Percentiles rank a stretch among this genome's conserved stretches.
phyloP scores from a whole-genome alignment of 1,284 basidiomycete genomes.

The Marasmius sp. region DNA sequence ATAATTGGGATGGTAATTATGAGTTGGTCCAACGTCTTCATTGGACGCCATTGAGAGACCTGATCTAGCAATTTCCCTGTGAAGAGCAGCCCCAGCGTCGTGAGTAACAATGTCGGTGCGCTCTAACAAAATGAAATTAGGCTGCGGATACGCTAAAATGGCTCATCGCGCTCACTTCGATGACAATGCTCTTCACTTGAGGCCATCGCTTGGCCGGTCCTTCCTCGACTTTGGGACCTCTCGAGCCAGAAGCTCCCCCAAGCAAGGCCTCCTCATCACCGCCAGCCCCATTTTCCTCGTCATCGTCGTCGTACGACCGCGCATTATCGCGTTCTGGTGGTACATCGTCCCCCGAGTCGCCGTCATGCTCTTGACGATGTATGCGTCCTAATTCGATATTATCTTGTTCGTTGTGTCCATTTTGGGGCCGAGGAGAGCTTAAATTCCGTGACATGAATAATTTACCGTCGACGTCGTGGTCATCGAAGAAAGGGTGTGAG shows the following conservation, averaged over 20 bases:
- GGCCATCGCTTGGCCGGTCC: constrained; percentile 36
- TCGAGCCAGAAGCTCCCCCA: neutral
- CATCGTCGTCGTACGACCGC: neutral
- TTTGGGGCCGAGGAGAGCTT: neutral
- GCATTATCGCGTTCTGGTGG: neutral
- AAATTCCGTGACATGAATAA: neutral
- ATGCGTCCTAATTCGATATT: neutral
- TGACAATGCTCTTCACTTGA: constrained; percentile 57
- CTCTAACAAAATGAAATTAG: constrained; percentile 42
- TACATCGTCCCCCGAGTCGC: neutral
- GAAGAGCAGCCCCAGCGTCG: constrained; percentile 75
- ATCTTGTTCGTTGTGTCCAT: neutral
- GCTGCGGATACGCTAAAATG: neutral
- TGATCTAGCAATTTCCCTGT: constrained; percentile 88
- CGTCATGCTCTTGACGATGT: neutral
- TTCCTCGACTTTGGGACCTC: neutral
- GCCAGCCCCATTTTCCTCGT: neutral
- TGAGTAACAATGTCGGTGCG: constrained; percentile 70
- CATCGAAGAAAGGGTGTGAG: neutral
- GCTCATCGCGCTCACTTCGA: constrained; percentile 50
- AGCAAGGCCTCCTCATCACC: constrained; percentile 15
- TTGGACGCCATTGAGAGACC: constrained; percentile 87
- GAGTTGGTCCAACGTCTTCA: constrained; percentile 89
- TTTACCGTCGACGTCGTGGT: neutral
- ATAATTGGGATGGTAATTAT: constrained; percentile 96